Percentiles rank a stretch among this genome's conserved stretches.
These are phyloP conservation scores for Purpureocillium lavendulum DNA, from an alignment of 2,329 filamentous ascomycete genomes.

Conservation along the genomic window DNA sequence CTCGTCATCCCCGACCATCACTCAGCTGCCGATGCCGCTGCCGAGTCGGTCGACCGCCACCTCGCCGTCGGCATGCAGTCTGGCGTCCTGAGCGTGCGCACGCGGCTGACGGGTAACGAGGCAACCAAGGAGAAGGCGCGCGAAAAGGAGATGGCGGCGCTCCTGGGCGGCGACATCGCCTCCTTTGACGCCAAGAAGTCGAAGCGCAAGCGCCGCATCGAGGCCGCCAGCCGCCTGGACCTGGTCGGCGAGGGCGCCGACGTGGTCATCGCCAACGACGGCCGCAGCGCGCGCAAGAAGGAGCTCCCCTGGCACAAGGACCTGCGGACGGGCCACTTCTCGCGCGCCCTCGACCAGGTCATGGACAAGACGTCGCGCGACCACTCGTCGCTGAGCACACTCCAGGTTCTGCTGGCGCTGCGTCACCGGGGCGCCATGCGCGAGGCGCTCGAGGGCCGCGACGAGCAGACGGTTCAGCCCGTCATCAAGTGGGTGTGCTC, in stretches of 20 bases:
- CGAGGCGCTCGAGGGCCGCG: slow-evolving; percentile 69
- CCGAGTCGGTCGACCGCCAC: slow-evolving; percentile 70
- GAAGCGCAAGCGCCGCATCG: slow-evolving; percentile 54
- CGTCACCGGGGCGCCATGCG: slow-evolving; percentile 81
- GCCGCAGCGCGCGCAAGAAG: slow-evolving; percentile 40
- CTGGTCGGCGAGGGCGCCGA: slow-evolving; percentile 78
- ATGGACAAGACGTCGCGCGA: slow-evolving; percentile 46
- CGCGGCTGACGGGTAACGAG: slow-evolving; percentile 75
- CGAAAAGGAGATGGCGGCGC: slow-evolving; percentile 75
- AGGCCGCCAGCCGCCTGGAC: slow-evolving; percentile 53
- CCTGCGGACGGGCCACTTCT: slow-evolving; percentile 70
- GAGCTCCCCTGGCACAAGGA: slow-evolving; percentile 73
- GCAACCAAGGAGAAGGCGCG: slow-evolving; percentile 68
- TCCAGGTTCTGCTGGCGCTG: slow-evolving; percentile 76
- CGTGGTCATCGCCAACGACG: slow-evolving; percentile 76
- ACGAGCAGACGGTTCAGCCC: slow-evolving; percentile 74
- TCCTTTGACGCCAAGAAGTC: slow-evolving; percentile 65
- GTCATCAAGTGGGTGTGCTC: slow-evolving; percentile 75
- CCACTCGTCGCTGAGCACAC: slow-evolving; percentile 51
- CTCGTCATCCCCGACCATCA: slow-evolving; percentile 56
- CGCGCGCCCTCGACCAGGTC: slow-evolving; percentile 69
- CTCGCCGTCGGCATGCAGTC: slow-evolving; percentile 92
- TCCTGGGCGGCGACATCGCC: slow-evolving; percentile 70
- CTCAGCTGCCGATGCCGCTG: slow-evolving; percentile 18
- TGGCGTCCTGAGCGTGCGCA: slow-evolving; percentile 83